Percentiles rank a stretch among this genome's conserved stretches.
These are phyloP conservation scores for Podaxis pistillaris DNA, from an alignment of 768 basidiomycete genomes.

Conservation along the genomic window DNA sequence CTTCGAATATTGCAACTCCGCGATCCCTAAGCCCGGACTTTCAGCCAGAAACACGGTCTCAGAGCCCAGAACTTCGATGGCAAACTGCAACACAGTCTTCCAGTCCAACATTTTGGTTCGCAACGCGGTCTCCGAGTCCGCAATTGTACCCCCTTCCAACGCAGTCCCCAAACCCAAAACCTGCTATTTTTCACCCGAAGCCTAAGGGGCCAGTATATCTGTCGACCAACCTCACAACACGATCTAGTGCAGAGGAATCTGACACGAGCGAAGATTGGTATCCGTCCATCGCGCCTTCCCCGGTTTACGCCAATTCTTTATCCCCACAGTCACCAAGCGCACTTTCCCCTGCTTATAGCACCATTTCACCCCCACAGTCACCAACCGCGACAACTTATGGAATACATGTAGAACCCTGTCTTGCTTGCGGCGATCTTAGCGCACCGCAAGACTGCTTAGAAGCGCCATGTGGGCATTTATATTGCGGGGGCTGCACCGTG, in stretches of 20 bases:
- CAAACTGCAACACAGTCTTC: not conserved
- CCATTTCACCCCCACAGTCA: not conserved
- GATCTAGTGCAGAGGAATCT: too few relatives aligned
- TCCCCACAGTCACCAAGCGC: not conserved
- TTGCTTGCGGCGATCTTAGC: not conserved
- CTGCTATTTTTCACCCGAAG: too few relatives aligned
- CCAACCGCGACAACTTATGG: not conserved
- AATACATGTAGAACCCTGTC: not conserved
- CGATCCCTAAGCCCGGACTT: too few relatives aligned
- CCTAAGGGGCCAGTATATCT: too few relatives aligned
- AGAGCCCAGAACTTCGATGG: too few relatives aligned
- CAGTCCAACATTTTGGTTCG: not conserved
- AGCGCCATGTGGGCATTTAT: not conserved
- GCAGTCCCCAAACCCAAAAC: not conserved
- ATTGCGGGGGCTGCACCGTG: constrained; percentile 9
- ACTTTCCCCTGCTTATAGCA: not conserved
- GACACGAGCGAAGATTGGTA: too few relatives aligned
- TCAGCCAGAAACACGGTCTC: too few relatives aligned
- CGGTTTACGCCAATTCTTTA: not conserved
- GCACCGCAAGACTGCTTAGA: not conserved
- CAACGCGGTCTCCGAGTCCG: not conserved
- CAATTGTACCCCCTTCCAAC: not conserved
- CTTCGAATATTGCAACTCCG: too few relatives aligned
- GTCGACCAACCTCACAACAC: too few relatives aligned
- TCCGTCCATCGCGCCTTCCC: not conserved